Base-by-base conservation (phyloP, 495 filamentous ascomycete species). In the Zalerion maritima region DNA sequence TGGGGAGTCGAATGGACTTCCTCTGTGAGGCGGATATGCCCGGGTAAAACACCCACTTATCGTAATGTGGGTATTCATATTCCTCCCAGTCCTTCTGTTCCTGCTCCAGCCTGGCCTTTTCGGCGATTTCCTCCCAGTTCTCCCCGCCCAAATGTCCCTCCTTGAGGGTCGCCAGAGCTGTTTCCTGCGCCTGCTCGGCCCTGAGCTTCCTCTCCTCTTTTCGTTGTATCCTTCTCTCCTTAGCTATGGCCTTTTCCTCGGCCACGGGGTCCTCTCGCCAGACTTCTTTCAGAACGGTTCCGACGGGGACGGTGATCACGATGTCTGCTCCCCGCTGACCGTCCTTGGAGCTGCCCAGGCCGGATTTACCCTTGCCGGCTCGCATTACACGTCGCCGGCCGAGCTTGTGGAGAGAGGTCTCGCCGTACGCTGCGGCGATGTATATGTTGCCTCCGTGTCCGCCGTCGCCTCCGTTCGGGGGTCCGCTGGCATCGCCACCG, bases 401-500 rank as follows among this genome's bases (percentile, higher is more conserved):
- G 9, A 97, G 67, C 52, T 94, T 97, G 52, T 96, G 85, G 30
- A 97, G 55, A 35, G 81, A 89, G 1, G 81, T 94, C 47, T 94
- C 75, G 33, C 83, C 83, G 23, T 75, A 75, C 6, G 93, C 73
- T 3, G 89, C 86, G 51, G 94, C 91, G 31, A 97, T 89, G 57
- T 89, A 96, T 36, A 97, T 59, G 42, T 75, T 86, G 12, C 89
- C 89, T 25, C 89, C 89, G 29, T 68, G 78, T 9, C 89, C 89
- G 17, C 89, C 89, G 50, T 96, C 83, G 27, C 89, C 89, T 26
- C 89, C 91, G 52, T 96, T 94, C n/a, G 89, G 64, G n/a, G 87
- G 87, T 0, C 89, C 89, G 31, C 83, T 67, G 26, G 73, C 66
- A n/a, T n/a, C n/a, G n/a, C n/a, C n/a, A n/a, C n/a, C n/a, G 14